Conservation (phyloP, 2,329 filamentous ascomycete species). For the Stemphylium beticola region DNA sequence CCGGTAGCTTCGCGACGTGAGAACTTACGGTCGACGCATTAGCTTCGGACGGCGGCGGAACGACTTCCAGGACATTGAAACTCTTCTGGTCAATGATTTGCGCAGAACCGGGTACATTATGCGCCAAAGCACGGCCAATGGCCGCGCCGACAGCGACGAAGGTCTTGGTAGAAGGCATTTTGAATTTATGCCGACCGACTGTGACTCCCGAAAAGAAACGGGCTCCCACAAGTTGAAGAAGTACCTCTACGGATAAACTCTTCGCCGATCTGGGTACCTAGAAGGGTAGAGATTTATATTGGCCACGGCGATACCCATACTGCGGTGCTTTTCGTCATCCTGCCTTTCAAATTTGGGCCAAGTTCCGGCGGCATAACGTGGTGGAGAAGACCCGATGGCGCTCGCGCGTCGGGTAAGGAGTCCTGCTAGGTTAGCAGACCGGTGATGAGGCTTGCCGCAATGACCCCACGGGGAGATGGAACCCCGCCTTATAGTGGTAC, state of each 20-base stretch:
- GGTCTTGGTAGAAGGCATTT: slow-evolving; percentile 8
- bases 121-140: slow-evolving; percentile 20
- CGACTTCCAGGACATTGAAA: slow-evolving; percentile 28
- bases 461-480: slow-evolving; percentile 7
- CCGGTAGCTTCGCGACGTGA: background rate
- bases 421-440: background rate
- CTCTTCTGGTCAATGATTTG: slow-evolving; percentile 29
- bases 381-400: background rate
- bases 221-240: background rate
- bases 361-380: background rate
- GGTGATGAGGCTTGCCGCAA: slow-evolving; percentile 4
- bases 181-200: background rate
- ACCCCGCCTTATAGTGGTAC: background rate
- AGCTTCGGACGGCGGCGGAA: slow-evolving; percentile 25
- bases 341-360: background rate
- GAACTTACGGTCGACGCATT: slow-evolving; percentile 28
- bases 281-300: background rate
- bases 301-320: slow-evolving; percentile 3
- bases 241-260: background rate
- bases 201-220: background rate
- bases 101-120: slow-evolving; percentile 26
- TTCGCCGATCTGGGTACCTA: background rate
- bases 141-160: slow-evolving; percentile 8
- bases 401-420: background rate
- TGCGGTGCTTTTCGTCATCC: background rate